Evolutionary conservation across 352 stramenopile genomes (phyloP).

Genomic region (Phytophthora hibernalis): DNA sequence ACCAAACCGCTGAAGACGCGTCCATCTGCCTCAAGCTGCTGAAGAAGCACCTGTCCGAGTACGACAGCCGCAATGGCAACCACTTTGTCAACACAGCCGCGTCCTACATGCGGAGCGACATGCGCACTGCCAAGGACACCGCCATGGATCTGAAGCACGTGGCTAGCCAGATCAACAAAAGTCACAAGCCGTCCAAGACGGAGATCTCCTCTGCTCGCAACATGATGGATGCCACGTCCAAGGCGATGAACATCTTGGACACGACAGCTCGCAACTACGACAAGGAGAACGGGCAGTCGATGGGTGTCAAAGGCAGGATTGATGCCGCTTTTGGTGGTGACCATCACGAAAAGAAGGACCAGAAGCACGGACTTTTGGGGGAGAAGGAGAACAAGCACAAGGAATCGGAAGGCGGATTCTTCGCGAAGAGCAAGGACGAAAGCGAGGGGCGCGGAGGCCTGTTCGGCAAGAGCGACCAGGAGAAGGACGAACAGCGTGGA

Average conservation of each 20-base stretch:
- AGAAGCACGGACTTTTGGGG: slow-evolving; percentile 12
- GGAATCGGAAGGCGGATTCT: slow-evolving; percentile 1
- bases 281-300: slow-evolving; percentile 30
- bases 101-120: slow-evolving; percentile 35
- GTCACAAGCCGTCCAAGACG: slow-evolving; percentile 26
- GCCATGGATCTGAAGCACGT: slow-evolving; percentile 35
- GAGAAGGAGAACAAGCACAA: slow-evolving; percentile 14
- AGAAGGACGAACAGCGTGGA: slow-evolving; percentile 12
- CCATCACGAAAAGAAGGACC: slow-evolving; percentile 14
- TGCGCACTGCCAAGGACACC: slow-evolving; percentile 36
- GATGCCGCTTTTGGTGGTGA: slow-evolving; percentile 27
- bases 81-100: slow-evolving; percentile 33
- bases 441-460: not conserved
- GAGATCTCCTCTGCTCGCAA: slow-evolving; percentile 30
- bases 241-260: slow-evolving; percentile 27
- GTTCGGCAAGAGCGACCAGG: slow-evolving; percentile 10
- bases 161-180: slow-evolving; percentile 23
- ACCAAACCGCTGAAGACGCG: slow-evolving; percentile 27
- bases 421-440: slow-evolving; percentile 5
- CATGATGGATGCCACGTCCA: slow-evolving; percentile 29
- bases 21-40: slow-evolving; percentile 30
- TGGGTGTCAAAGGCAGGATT: slow-evolving; percentile 32
- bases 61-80: slow-evolving; percentile 40
- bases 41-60: slow-evolving; percentile 35
- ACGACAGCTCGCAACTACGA: slow-evolving; percentile 37